Percentiles rank a stretch among this genome's conserved stretches.
Evolutionary conservation across 345 rosid genomes (phyloP).

Genomic region (Brassica nigra): DNA sequence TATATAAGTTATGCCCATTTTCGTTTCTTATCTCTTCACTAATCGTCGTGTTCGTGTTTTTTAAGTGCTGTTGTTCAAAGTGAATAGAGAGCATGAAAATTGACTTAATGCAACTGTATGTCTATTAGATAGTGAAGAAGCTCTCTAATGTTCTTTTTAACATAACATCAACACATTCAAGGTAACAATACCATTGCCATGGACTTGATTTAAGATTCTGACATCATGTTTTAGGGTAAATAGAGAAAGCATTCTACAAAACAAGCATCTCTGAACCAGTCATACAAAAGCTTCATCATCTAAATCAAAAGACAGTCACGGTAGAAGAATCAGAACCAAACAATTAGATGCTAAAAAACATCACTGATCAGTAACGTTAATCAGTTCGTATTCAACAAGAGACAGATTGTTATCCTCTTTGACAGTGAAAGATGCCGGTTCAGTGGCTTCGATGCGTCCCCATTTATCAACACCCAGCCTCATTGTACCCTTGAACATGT

Average conservation of each 20-base stretch:
- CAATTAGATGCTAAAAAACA: background rate
- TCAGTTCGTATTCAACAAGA: constrained; percentile 83
- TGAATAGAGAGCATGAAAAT: no score
- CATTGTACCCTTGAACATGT: constrained; percentile 98
- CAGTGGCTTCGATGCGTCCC: constrained; percentile 89
- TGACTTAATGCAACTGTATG: no score
- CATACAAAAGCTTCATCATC: constrained; percentile 28
- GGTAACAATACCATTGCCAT: constrained; percentile 6
- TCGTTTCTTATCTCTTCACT: no score
- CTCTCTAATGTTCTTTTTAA: constrained; percentile 10
- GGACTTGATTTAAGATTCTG: background rate
- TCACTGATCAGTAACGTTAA: constrained; percentile 47
- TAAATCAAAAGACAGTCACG: constrained; percentile 25
- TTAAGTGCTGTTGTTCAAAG: no score
- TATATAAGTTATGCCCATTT: background rate
- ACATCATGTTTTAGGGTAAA: constrained; percentile 14
- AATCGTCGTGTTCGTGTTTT: no score
- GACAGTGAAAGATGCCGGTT: constrained; percentile 61
- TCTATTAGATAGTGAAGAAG: background rate
- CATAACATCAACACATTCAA: constrained; percentile 10
- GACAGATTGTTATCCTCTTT: constrained; percentile 84
- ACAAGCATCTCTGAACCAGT: constrained; percentile 24
- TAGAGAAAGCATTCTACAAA: constrained; percentile 21
- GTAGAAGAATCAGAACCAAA: constrained; percentile 38
- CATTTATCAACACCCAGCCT: constrained; percentile 97